Conservation (phyloP, 2,329 filamentous ascomycete species). For the Claviceps spartinae region DNA sequence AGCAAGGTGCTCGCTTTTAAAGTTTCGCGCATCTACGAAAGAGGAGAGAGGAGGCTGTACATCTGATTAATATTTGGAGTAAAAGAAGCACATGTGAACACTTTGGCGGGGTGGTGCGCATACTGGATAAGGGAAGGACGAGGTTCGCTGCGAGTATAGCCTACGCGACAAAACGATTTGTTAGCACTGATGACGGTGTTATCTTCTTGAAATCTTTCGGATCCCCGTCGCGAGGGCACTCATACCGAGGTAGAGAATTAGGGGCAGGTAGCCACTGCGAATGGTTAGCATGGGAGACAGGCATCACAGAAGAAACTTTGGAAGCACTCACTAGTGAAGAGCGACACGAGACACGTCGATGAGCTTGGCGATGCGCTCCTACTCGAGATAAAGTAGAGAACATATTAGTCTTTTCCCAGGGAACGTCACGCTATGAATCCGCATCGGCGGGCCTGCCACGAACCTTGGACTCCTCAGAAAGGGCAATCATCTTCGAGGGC, state of each 20-base stretch:
- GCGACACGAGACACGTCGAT: slow-evolving; percentile 89
- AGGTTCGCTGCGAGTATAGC: slow-evolving; percentile 89
- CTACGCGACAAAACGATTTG: slow-evolving; percentile 27
- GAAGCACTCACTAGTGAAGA: slow-evolving; percentile 71
- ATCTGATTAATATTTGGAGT: slow-evolving; percentile 11
- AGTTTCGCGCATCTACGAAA: slow-evolving; percentile 33
- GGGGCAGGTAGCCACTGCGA: slow-evolving; percentile 76
- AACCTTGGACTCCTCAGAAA: slow-evolving; percentile 97
- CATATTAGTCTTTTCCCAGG: background rate
- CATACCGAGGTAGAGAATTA: slow-evolving; percentile 92
- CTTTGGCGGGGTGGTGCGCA: slow-evolving; percentile 7
- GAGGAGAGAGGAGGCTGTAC: slow-evolving; percentile 47
- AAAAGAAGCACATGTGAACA: background rate
- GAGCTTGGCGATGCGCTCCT: slow-evolving; percentile 97
- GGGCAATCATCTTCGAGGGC: slow-evolving; percentile 38
- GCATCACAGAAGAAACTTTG: background rate
- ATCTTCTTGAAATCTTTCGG: background rate
- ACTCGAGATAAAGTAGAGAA: background rate
- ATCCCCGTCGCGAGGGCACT: too few species aligned
- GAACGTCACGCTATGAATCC: background rate
- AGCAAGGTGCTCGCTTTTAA: background rate
- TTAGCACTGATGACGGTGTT: slow-evolving; percentile 12
- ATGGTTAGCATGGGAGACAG: slow-evolving; percentile 19
- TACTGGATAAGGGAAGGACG: slow-evolving; percentile 58
- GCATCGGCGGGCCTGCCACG: background rate